Evolutionary conservation across 192 early-diverging fungal genomes (phyloP).

Genomic region (Linnemannia zychae): DNA sequence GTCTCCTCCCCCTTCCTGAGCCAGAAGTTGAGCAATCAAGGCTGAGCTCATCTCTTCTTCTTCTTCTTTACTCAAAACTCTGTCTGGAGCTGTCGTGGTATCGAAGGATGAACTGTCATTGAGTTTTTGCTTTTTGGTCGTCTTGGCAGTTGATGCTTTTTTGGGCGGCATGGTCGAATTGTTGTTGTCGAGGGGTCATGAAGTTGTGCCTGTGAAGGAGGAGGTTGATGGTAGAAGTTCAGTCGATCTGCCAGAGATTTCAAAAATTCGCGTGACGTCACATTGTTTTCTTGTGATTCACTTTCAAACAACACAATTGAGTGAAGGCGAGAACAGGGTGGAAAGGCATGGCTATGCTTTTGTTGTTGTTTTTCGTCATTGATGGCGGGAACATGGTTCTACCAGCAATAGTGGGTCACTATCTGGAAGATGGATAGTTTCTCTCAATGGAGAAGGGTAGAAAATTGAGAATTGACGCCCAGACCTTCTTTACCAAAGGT

Average conservation of each 20-base stretch:
- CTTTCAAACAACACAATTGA: neutral
- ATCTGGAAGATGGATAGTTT: no score
- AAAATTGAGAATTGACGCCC: no score
- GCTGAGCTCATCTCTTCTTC: constrained; percentile 87
- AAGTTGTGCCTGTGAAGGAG: neutral
- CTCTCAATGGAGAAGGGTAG: no score
- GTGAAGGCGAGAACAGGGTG: neutral
- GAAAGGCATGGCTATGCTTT: no score
- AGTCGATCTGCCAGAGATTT: neutral
- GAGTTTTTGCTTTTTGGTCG: constrained; percentile 39
- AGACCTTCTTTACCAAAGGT: no score
- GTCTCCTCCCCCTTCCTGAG: constrained; percentile 73
- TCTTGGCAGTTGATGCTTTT: constrained; percentile 40
- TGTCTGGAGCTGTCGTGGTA: neutral
- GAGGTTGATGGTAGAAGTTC: neutral
- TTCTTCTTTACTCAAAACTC: constrained; percentile 71
- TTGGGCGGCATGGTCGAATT: constrained; percentile 41
- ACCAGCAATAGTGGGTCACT: no score
- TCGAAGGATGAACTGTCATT: constrained; percentile 7
- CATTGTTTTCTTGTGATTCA: constrained; percentile 10
- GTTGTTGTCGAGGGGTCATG: neutral
- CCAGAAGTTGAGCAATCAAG: constrained; percentile 82
- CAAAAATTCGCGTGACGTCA: constrained; percentile 22
- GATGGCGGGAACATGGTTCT: no score
- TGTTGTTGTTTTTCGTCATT: no score